These are phyloP conservation scores for Pleoardoris graminearum DNA, from an alignment of 2,329 filamentous ascomycete species.

Conservation along the genomic window DNA sequence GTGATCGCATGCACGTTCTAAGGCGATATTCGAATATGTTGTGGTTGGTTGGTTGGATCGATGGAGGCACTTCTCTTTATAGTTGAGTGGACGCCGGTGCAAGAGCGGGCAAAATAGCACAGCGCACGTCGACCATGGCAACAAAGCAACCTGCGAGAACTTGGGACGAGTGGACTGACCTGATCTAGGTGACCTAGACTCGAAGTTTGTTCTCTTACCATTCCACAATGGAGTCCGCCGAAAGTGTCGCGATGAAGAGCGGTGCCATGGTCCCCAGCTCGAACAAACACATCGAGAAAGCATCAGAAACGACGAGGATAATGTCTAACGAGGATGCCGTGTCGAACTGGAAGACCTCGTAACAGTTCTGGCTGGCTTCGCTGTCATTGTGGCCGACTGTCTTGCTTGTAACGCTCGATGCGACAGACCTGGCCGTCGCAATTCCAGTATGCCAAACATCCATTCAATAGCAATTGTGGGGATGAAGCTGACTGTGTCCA, in stretches of 20 bases:
- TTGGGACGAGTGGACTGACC: too few relatives aligned
- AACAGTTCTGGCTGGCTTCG: conserved; percentile 9
- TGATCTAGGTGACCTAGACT: too few relatives aligned
- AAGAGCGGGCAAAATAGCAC: too few relatives aligned
- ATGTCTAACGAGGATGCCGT: neutral
- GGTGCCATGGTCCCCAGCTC: neutral
- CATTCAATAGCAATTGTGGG: conserved; percentile 36
- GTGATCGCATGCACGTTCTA: too few relatives aligned
- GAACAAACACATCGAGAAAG: neutral
- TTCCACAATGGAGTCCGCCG: neutral
- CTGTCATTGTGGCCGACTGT: conserved; percentile 3
- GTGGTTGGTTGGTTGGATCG: too few relatives aligned
- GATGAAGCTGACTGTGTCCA: conserved; percentile 59
- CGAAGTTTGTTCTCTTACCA: too few relatives aligned
- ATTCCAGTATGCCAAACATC: conserved; percentile 16
- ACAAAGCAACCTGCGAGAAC: too few relatives aligned
- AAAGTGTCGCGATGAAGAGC: neutral
- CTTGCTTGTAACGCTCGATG: conserved; percentile 16
- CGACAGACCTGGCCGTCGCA: conserved; percentile 14
- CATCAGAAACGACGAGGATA: neutral
- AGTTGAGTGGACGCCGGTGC: too few relatives aligned
- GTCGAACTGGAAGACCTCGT: conserved; percentile 2
- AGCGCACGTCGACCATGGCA: too few relatives aligned
- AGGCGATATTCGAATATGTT: too few relatives aligned
- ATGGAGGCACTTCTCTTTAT: too few relatives aligned